Percentiles rank a stretch among this genome's conserved stretches.
These are phyloP conservation scores for Acacia confusa DNA, from an alignment of 306 rosid genomes.

Conservation along the genomic window DNA sequence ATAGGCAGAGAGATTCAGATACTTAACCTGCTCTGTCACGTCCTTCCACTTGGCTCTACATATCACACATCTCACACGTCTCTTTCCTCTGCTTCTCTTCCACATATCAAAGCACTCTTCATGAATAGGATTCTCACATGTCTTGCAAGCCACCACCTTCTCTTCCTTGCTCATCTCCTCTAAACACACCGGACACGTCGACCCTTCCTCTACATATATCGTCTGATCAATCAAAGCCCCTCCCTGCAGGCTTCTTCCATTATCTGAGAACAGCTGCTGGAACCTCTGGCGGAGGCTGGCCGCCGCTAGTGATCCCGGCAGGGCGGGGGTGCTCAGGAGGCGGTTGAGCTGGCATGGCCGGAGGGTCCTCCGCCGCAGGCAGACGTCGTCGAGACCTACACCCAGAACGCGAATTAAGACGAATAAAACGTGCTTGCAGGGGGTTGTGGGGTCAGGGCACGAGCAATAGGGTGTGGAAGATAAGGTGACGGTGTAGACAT, in stretches of 20 bases:
- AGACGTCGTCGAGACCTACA: slow-evolving; percentile 47
- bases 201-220: slow-evolving; percentile 57
- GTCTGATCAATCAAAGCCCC: neutral
- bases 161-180: slow-evolving; percentile 73
- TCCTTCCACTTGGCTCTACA: slow-evolving; percentile 87
- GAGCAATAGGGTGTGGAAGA: slow-evolving; percentile 65
- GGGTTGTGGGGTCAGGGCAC: slow-evolving; percentile 77
- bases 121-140: slow-evolving; percentile 73
- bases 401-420: slow-evolving; percentile 71
- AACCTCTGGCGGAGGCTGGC: slow-evolving; percentile 52
- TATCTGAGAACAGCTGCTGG: slow-evolving; percentile 49
- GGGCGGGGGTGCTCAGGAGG: slow-evolving; percentile 44
- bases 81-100: slow-evolving; percentile 72
- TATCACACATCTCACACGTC: slow-evolving; percentile 68
- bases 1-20: slow-evolving; percentile 76
- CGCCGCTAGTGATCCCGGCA: slow-evolving; percentile 59
- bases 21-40: slow-evolving; percentile 43
- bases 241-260: neutral
- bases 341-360: slow-evolving; percentile 57
- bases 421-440: slow-evolving; percentile 89
- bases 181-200: slow-evolving; percentile 71
- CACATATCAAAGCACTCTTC: slow-evolving; percentile 74
- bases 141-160: slow-evolving; percentile 64
- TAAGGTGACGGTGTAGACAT: slow-evolving; percentile 67
- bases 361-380: slow-evolving; percentile 60